Conservation (phyloP, 148 eudicot genomes). For the Cornus florida region DNA sequence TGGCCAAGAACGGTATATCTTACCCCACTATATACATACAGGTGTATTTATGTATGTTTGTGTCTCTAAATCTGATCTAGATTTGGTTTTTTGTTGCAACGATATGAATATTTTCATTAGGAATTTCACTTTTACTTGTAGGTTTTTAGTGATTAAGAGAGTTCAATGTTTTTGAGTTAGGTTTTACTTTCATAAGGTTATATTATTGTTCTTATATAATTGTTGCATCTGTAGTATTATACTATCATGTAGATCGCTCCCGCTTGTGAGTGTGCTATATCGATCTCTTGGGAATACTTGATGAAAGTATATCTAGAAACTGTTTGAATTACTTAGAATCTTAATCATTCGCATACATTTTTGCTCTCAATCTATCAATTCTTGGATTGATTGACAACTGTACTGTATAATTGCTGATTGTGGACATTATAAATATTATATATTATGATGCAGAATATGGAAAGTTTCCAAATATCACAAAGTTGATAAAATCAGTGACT, state of each 20-base stretch:
- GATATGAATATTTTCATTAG: neutral
- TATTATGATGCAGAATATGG: no score
- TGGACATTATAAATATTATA: no score
- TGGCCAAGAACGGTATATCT: constrained; percentile 71
- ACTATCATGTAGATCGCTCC: neutral
- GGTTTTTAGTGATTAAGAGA: neutral
- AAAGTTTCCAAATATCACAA: no score
- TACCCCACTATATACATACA: no score
- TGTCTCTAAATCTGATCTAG: neutral
- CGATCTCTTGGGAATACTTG: neutral
- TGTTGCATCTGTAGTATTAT: neutral
- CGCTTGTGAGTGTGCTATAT: neutral
- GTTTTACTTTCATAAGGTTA: neutral
- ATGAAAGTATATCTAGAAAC: neutral
- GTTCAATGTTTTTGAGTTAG: neutral
- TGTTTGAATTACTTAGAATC: neutral
- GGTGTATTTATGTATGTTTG: neutral
- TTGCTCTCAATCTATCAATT: neutral
- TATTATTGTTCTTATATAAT: neutral
- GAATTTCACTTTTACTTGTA: neutral
- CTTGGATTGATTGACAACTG: neutral
- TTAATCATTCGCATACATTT: neutral
- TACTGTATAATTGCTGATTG: neutral
- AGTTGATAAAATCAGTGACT: no score
- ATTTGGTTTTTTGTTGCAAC: neutral